These are phyloP conservation scores for Diutina ranongensis DNA, from an alignment of 1,139 yeast genomes.

Conservation along the genomic window DNA sequence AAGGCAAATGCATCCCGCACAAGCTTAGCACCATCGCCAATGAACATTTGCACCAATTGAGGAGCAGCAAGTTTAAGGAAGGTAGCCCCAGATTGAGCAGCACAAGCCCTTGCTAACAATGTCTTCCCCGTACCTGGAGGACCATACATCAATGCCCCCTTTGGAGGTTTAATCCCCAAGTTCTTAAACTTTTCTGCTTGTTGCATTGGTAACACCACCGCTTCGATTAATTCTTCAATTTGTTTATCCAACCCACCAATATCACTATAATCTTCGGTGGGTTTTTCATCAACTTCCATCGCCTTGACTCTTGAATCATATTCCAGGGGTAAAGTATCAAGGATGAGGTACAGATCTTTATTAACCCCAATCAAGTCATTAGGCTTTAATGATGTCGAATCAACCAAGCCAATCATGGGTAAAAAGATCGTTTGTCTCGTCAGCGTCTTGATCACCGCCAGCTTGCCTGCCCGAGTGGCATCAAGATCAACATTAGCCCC, in stretches of 20 bases:
- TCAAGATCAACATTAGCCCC: slow-evolving; percentile 95
- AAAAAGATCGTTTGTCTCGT: slow-evolving; percentile 95
- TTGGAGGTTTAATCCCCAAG: slow-evolving; percentile 92
- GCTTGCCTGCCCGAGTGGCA: slow-evolving; percentile 87
- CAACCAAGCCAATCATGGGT: slow-evolving; percentile 93
- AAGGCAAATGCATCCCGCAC: slow-evolving; percentile 98
- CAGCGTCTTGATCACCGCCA: slow-evolving; percentile 95
- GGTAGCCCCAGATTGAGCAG: slow-evolving; percentile 98
- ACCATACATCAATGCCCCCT: slow-evolving; percentile 98
- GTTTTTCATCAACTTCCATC: slow-evolving; percentile 98
- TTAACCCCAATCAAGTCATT: slow-evolving; percentile 96
- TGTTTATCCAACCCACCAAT: slow-evolving; percentile 98
- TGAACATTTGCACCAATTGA: slow-evolving; percentile 96
- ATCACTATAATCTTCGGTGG: slow-evolving; percentile 92
- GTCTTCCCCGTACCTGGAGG: slow-evolving; percentile 99
- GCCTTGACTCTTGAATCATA: slow-evolving; percentile 97
- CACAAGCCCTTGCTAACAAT: slow-evolving; percentile 94
- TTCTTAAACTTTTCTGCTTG: slow-evolving; percentile 93
- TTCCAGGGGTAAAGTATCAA: slow-evolving; percentile 93
- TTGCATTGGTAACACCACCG: slow-evolving; percentile 96
- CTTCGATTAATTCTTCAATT: slow-evolving; percentile 94
- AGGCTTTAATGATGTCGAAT: slow-evolving; percentile 78
- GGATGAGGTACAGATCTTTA: slow-evolving; percentile 86
- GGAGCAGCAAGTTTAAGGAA: slow-evolving; percentile 96
- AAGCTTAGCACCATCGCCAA: slow-evolving; percentile 97